These are phyloP conservation scores for Aspergillus oerlinghausenensis DNA, from an alignment of 2,329 filamentous ascomycete genomes.

Conservation along the genomic window DNA sequence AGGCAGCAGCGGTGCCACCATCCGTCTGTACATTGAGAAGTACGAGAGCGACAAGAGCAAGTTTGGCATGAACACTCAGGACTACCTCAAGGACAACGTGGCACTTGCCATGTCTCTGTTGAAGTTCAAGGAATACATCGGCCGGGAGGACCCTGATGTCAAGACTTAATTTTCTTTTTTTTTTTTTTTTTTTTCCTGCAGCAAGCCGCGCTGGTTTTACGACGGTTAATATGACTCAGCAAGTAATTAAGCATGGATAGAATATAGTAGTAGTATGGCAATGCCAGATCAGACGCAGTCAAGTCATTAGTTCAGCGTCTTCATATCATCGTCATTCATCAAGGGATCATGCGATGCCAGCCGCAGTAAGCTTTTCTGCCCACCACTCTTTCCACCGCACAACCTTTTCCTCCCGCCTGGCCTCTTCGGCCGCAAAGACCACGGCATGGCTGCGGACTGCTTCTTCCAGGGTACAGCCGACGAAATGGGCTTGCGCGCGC, in stretches of 20 bases:
- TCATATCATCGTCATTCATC: neutral
- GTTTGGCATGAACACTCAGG: constrained; percentile 80
- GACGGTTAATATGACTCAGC: neutral
- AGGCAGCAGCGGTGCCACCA: constrained; percentile 90
- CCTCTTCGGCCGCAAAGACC: constrained; percentile 92
- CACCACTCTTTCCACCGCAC: constrained; percentile 77
- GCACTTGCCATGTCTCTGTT: constrained; percentile 77
- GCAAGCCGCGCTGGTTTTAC: neutral
- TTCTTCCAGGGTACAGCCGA: constrained; percentile 83
- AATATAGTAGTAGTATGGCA: neutral
- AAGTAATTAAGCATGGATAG: neutral
- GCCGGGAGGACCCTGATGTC: constrained; percentile 89
- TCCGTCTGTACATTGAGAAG: constrained; percentile 95
- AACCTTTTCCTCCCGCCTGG: constrained; percentile 63
- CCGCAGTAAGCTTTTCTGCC: constrained; percentile 47
- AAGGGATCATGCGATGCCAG: constrained; percentile 1
- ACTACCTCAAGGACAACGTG: constrained; percentile 88
- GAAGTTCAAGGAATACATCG: constrained; percentile 90
- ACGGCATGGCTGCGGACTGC: constrained; percentile 83
- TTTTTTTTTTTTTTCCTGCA: neutral
- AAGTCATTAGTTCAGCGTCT: constrained; percentile 3
- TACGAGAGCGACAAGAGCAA: constrained; percentile 77
- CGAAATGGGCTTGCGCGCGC: constrained; percentile 67
- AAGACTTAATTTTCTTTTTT: constrained; percentile 63
- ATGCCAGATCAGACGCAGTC: neutral